phyloP scores from a whole-genome alignment of 2,329 filamentous ascomycete species.

The Fusarium sublunatum region DNA sequence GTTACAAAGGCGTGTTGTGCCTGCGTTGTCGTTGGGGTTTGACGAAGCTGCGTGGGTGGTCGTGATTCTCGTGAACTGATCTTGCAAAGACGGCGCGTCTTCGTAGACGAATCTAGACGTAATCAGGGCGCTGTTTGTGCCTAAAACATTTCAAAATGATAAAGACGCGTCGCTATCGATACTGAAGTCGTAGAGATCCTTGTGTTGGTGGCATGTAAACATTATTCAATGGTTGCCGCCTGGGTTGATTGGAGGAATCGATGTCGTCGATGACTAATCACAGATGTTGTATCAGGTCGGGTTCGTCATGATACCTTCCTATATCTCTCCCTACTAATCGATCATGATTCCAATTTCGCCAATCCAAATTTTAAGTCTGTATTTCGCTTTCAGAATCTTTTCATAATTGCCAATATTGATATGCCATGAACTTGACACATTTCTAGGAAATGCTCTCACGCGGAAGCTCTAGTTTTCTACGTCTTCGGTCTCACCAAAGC shows the following conservation, averaged over 20 bases:
- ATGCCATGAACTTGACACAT: too few species aligned
- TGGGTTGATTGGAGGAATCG: background rate
- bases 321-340: too few species aligned
- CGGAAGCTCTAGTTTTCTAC: too few species aligned
- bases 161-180: background rate
- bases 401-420: too few species aligned
- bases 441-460: too few species aligned
- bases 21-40: background rate
- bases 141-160: background rate
- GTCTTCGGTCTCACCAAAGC: too few species aligned
- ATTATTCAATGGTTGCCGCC: background rate
- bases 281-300: background rate
- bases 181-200: background rate
- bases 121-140: background rate
- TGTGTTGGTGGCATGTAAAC: background rate
- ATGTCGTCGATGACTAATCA: conserved; percentile 10
- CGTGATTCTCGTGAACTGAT: background rate
- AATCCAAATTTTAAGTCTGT: too few species aligned
- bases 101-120: background rate
- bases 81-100: conserved; percentile 7
- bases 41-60: background rate
- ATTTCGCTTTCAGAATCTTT: too few species aligned
- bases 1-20: background rate
- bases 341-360: too few species aligned
- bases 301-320: too few species aligned